Evolutionary conservation across 495 filamentous ascomycete species (phyloP).

Genomic region (Aspergillus ellipticus): DNA sequence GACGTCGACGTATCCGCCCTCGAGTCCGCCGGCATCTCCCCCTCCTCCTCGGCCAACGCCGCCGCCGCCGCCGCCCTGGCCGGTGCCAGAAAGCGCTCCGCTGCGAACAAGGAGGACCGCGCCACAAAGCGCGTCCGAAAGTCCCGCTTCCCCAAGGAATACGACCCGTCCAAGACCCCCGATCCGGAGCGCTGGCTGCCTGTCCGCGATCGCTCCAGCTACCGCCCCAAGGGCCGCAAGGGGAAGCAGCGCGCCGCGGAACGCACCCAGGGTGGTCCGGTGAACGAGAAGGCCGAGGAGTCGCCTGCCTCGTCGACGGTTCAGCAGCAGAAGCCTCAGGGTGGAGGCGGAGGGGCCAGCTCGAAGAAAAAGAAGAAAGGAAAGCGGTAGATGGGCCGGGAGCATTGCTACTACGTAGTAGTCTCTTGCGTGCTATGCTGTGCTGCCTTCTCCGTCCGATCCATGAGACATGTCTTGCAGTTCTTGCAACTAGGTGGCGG

Average conservation of each 20-base stretch:
- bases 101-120: slow-evolving; percentile 44
- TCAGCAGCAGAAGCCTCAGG: slow-evolving; percentile 34
- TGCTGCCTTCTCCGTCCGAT: background rate
- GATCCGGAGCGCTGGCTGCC: slow-evolving; percentile 95
- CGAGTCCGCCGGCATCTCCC: slow-evolving; percentile 71
- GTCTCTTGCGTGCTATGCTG: too few relatives aligned
- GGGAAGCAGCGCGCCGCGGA: slow-evolving; percentile 76
- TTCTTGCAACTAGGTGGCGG: too few relatives aligned
- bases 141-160: slow-evolving; percentile 72
- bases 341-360: slow-evolving; percentile 41
- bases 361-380: slow-evolving; percentile 65
- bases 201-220: slow-evolving; percentile 79
- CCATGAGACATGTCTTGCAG: slow-evolving; percentile 8
- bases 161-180: slow-evolving; percentile 65
- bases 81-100: slow-evolving; percentile 54
- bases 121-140: slow-evolving; percentile 65
- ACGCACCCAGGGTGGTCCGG: slow-evolving; percentile 79
- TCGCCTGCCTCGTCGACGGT: slow-evolving; percentile 47
- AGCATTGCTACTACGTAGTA: background rate
- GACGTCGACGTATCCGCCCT: slow-evolving; percentile 67
- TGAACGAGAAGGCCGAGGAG: slow-evolving; percentile 65
- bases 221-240: slow-evolving; percentile 86
- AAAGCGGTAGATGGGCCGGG: slow-evolving; percentile 21
- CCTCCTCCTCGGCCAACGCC: slow-evolving; percentile 41
- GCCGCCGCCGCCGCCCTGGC: slow-evolving; percentile 36